Percentiles rank a stretch among this genome's conserved stretches.
phyloP scores from a whole-genome alignment of 225 moss, liverwort and hornwort species.

The Lunularia cruciata region DNA sequence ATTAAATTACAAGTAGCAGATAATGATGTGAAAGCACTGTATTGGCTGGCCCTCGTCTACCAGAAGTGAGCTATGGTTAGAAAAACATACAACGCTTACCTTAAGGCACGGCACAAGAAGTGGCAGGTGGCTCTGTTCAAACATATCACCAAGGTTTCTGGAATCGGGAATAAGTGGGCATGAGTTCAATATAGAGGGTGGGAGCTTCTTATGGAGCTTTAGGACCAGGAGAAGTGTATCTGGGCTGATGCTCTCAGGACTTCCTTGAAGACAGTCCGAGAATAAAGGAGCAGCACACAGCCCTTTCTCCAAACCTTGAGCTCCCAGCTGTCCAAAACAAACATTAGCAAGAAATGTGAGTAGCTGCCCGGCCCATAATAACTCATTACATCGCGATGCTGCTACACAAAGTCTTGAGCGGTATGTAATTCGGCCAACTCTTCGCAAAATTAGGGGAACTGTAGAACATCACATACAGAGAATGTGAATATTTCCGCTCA shows the following conservation, averaged over 20 bases:
- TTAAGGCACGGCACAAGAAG: constrained; percentile 75
- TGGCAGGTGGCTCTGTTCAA: constrained; percentile 61
- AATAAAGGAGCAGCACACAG: constrained; percentile 71
- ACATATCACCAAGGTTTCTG: constrained; percentile 64
- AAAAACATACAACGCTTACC: constrained; percentile 36
- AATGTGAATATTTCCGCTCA: no score
- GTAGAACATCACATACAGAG: neutral
- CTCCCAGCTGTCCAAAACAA: constrained; percentile 55
- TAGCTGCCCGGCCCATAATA: no score
- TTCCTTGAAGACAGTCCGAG: constrained; percentile 56
- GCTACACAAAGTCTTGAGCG: no score
- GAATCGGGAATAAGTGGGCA: constrained; percentile 63
- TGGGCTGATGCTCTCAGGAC: constrained; percentile 54
- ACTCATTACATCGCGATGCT: no score
- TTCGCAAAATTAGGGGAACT: no score
- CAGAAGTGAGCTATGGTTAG: neutral
- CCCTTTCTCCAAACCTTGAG: constrained; percentile 61
- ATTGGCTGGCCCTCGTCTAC: no score
- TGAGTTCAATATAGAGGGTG: constrained; percentile 33
- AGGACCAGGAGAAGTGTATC: constrained; percentile 67
- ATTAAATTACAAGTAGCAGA: no score
- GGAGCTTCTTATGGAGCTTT: constrained; percentile 66
- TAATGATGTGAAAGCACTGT: no score
- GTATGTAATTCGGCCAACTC: no score
- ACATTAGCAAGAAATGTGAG: no score